Conservation (phyloP, 768 basidiomycete species). For the Suillus sp. region DNA sequence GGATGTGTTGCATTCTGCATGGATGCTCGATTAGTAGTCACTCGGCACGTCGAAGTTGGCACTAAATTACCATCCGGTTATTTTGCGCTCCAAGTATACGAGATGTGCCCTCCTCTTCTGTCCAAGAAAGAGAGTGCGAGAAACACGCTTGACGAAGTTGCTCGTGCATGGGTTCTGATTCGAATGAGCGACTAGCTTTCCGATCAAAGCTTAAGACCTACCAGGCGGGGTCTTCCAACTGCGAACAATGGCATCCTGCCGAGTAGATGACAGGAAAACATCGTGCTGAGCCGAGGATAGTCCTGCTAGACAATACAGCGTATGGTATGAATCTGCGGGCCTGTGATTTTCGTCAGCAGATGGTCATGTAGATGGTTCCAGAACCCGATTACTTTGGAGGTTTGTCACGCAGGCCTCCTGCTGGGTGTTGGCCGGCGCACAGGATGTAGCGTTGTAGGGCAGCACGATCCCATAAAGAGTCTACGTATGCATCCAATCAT, state of each 20-base stretch:
- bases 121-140: constrained; percentile 60
- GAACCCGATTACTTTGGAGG: constrained; percentile 75
- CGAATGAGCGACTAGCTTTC: background rate
- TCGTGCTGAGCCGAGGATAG: constrained; percentile 87
- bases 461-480: constrained; percentile 53
- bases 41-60: background rate
- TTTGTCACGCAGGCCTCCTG: constrained; percentile 91
- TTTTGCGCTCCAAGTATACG: constrained; percentile 57
- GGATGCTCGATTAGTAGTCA: constrained; percentile 5
- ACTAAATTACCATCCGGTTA: constrained; percentile 60
- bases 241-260: constrained; percentile 35
- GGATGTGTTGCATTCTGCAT: constrained; percentile 81
- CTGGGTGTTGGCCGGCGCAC: constrained; percentile 80
- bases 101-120: constrained; percentile 62
- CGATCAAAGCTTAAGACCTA: constrained; percentile 4
- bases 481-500: constrained; percentile 39
- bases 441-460: constrained; percentile 89
- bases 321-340: constrained; percentile 93
- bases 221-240: constrained; percentile 41
- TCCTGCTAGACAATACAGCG: constrained; percentile 89
- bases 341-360: constrained; percentile 43
- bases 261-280: constrained; percentile 49
- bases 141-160: constrained; percentile 50
- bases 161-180: constrained; percentile 26
- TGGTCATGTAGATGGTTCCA: background rate